Evolutionary conservation across 1,139 yeast species (phyloP).

Genomic region (Hyphopichia burtonii): DNA sequence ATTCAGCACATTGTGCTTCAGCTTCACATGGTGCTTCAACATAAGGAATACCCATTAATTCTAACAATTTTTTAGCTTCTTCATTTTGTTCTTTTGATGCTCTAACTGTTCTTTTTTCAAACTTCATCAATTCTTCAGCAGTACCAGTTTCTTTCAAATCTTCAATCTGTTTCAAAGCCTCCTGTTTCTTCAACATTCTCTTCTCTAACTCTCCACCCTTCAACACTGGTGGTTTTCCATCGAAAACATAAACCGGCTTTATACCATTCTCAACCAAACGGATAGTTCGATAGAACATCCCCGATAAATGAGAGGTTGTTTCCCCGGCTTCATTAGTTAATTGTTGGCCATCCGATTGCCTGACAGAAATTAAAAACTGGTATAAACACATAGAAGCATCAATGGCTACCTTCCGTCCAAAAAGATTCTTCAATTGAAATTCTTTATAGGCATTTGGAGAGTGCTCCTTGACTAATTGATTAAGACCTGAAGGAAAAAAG

Average conservation of each 20-base stretch:
- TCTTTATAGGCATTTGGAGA: slow-evolving; percentile 81
- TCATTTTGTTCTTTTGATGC: slow-evolving; percentile 90
- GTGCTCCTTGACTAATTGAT: slow-evolving; percentile 79
- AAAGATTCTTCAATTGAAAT: slow-evolving; percentile 78
- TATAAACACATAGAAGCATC: slow-evolving; percentile 89
- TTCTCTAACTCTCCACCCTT: slow-evolving; percentile 93
- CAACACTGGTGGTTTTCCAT: slow-evolving; percentile 90
- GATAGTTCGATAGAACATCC: slow-evolving; percentile 90
- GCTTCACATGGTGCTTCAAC: slow-evolving; percentile 97
- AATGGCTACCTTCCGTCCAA: slow-evolving; percentile 94
- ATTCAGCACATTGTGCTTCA: slow-evolving; percentile 95
- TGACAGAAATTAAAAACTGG: slow-evolving; percentile 91
- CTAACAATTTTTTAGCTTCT: slow-evolving; percentile 79
- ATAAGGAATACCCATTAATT: slow-evolving; percentile 91
- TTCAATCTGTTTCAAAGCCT: slow-evolving; percentile 74
- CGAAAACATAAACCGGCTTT: slow-evolving; percentile 95
- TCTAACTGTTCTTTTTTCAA: slow-evolving; percentile 83
- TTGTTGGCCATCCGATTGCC: slow-evolving; percentile 97
- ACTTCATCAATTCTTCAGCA: slow-evolving; percentile 70
- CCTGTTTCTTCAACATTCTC: slow-evolving; percentile 76
- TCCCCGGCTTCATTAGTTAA: slow-evolving; percentile 86
- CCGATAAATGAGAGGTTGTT: slow-evolving; percentile 93
- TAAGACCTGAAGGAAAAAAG: slow-evolving; percentile 50
- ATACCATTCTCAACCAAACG: slow-evolving; percentile 87
- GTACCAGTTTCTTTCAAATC: slow-evolving; percentile 78